Evolutionary conservation across 169 alveolate genomes (phyloP), one percentile per base, ranked within the genome.

Genomic region (Babesia sp.): DNA sequence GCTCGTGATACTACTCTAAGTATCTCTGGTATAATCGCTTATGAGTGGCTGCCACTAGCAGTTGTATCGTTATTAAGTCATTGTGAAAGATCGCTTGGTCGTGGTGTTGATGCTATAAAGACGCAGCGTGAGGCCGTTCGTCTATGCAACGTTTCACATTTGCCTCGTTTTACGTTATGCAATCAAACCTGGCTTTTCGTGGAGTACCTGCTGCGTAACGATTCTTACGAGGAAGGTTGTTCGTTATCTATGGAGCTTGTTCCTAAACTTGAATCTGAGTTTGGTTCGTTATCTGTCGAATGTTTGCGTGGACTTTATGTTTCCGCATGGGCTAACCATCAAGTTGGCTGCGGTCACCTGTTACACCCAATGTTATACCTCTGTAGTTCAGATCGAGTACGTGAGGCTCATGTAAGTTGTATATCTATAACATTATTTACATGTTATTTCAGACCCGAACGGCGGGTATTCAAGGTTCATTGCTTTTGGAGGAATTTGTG

Each of bases 31-130:
- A 12, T 29, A 18, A 29, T 14, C 55, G 33, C 68, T 22, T 79
- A 79, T 44, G 83, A 70, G 22, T 79, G 87, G 87, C 63, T 79
- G 9, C 83, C 82, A 22, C 71, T 68, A 24, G 77, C 78, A 36
- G 39, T 71, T 2, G 34, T 46, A 37, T 79, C 87, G 6, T 37
- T 79, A 3, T 41, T 70, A 33, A 78, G 87, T 22, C 59, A 59
- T 37, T 71, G 87, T 37, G 34, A 63, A 20, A 45, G 31, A 36
- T 58, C 39, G 28, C 69, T 79, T 9, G 78, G 78, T 2, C 31
- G 46, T 18, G 42, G 51, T 22, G 31, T 50, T 9, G 77, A 51
- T 22, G 73, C 87, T 3, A 71, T 50, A 1, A 55, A 69, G 61
- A 50, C 59, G 0, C 69, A 68, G 41, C 79, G 72, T 31, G 83